Evolutionary conservation across 2,329 filamentous ascomycete species (phyloP).

Genomic region (Hypoxylon rubiginosum): DNA sequence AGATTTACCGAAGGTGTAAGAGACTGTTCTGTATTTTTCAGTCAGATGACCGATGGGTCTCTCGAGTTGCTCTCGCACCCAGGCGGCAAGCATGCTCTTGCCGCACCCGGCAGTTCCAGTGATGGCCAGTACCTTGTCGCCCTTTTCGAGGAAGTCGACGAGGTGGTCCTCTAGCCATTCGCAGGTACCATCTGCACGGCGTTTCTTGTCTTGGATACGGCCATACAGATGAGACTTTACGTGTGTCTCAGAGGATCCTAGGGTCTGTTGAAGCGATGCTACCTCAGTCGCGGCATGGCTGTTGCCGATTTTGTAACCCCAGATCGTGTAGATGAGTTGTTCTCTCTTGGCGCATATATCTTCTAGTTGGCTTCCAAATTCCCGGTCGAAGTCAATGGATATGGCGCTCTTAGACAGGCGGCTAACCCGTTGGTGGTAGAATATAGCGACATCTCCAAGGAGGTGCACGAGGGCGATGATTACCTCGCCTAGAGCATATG

Average conservation of each 20-base stretch:
- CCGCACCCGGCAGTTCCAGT: constrained; percentile 54
- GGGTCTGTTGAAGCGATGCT: constrained; percentile 50
- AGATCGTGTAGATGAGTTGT: constrained; percentile 53
- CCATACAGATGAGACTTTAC: constrained; percentile 52
- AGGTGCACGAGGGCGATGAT: constrained; percentile 55
- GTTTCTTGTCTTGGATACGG: constrained; percentile 55
- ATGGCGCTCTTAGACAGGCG: constrained; percentile 46
- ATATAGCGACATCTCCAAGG: constrained; percentile 52
- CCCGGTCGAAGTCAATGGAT: constrained; percentile 54
- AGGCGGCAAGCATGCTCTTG: constrained; percentile 57
- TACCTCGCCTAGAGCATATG: constrained; percentile 52
- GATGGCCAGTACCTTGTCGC: constrained; percentile 54
- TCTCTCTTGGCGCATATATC: constrained; percentile 54
- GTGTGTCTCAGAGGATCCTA: constrained; percentile 49
- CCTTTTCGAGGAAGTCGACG: constrained; percentile 53
- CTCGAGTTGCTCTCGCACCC: constrained; percentile 57
- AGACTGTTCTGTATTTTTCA: constrained; percentile 52
- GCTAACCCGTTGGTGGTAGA: constrained; percentile 55
- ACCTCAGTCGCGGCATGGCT: constrained; percentile 45
- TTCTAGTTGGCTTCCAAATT: constrained; percentile 54
- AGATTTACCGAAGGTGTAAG: constrained; percentile 55
- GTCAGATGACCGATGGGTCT: constrained; percentile 53
- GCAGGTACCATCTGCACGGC: constrained; percentile 57
- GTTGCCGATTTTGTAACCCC: constrained; percentile 52
- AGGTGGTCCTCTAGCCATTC: constrained; percentile 56